These are phyloP conservation scores for Singerocomus inundabilis DNA, from an alignment of 1,284 basidiomycete genomes.

Conservation along the genomic window DNA sequence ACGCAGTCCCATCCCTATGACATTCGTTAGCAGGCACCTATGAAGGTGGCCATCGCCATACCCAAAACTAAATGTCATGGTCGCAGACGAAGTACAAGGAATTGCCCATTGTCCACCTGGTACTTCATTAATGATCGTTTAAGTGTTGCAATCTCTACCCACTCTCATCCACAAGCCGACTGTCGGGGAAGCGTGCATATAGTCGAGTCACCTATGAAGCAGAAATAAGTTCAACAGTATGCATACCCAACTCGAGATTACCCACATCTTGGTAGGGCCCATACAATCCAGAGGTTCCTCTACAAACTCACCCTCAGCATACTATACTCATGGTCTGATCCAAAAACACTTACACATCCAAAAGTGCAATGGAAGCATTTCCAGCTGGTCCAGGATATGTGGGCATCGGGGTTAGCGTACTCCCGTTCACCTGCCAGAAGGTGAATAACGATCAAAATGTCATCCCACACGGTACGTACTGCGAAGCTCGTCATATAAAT, in stretches of 20 bases:
- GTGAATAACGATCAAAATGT: conserved; percentile 1
- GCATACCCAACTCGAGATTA: conserved; percentile 2
- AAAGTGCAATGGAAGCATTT: conserved; percentile 64
- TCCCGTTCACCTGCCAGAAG: conserved; percentile 58
- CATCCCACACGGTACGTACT: conserved; percentile 35
- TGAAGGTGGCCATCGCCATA: conserved; percentile 30
- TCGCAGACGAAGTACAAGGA: conserved; percentile 69
- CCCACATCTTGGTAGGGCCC: conserved; percentile 79
- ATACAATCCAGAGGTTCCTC: conserved; percentile 76
- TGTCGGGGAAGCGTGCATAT: conserved; percentile 60
- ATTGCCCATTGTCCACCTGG: conserved; percentile 77
- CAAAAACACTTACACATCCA: conserved; percentile 64
- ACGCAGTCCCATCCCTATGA: conserved; percentile 23
- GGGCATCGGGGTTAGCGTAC: conserved; percentile 54
- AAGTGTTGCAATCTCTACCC: conserved; percentile 19
- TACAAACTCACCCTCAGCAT: conserved; percentile 29
- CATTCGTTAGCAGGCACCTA: conserved; percentile 1
- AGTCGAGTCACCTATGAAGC: conserved; percentile 61
- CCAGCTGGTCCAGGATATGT: conserved; percentile 62
- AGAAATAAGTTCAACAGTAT: conserved; percentile 4
- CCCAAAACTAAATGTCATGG: conserved; percentile 77
- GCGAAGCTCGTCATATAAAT: conserved; percentile 61
- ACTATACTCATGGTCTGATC: background rate
- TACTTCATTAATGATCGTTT: conserved; percentile 4
- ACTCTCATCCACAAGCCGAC: conserved; percentile 67